phyloP scores from a whole-genome alignment of 257 asterid species.

The Cruciata laevipes region DNA sequence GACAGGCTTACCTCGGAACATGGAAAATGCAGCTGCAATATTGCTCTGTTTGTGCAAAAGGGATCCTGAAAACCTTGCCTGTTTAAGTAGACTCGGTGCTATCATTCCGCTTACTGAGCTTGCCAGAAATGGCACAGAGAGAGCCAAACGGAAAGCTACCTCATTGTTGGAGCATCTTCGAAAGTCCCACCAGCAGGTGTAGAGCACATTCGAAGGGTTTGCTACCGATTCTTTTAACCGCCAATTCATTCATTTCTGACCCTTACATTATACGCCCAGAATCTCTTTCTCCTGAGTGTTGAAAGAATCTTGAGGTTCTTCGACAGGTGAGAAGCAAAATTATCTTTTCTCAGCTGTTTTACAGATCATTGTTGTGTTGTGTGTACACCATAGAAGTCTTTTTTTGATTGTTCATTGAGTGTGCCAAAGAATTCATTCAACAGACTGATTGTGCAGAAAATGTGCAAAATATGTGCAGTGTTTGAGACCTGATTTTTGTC shows the following conservation, averaged over 20 bases:
- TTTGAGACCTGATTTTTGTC: constrained; percentile 1
- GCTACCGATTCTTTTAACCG: constrained; percentile 7
- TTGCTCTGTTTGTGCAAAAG: constrained; percentile 77
- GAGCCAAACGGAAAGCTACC: constrained; percentile 77
- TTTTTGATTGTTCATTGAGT: not conserved
- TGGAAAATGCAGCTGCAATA: constrained; percentile 71
- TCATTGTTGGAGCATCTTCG: constrained; percentile 68
- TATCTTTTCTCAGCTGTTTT: constrained; percentile 28
- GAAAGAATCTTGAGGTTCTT: not conserved
- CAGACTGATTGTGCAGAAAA: not conserved
- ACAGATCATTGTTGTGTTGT: constrained; percentile 12
- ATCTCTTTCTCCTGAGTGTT: constrained; percentile 31
- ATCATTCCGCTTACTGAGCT: constrained; percentile 59
- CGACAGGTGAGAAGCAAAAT: constrained; percentile 25
- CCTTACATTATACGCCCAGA: constrained; percentile 21
- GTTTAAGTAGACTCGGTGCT: constrained; percentile 72
- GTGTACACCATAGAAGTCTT: constrained; percentile 4
- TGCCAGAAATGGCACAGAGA: constrained; percentile 66
- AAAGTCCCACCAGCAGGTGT: constrained; percentile 37
- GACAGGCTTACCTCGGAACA: constrained; percentile 58
- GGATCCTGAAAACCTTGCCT: constrained; percentile 53
- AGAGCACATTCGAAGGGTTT: not conserved
- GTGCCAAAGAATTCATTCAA: not conserved
- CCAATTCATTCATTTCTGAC: constrained; percentile 29
- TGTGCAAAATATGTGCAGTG: constrained; percentile 6